phyloP scores from a whole-genome alignment of 2,329 filamentous ascomycete species.

The Dothistroma septosporum region DNA sequence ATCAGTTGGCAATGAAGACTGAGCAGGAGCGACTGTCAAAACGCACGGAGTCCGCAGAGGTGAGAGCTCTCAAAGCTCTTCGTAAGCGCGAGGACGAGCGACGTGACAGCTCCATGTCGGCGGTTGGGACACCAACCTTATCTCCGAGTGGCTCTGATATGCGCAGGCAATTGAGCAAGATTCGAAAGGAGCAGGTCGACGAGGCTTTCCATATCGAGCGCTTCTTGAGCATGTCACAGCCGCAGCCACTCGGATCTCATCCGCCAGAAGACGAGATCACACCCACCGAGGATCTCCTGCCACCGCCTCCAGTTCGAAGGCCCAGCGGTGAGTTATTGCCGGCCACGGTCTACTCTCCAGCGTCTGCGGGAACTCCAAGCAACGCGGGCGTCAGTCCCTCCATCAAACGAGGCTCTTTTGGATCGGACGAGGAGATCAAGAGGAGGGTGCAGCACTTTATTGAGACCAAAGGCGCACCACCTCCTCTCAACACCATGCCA shows the following conservation, averaged over 20 bases:
- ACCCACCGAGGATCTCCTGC: not conserved
- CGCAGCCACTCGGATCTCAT: constrained; percentile 18
- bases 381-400: constrained; percentile 6
- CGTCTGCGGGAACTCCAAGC: constrained; percentile 3
- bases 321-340: constrained; percentile 20
- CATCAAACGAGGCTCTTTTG: constrained; percentile 2
- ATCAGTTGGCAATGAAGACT: constrained; percentile 32
- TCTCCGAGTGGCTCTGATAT: constrained; percentile 13
- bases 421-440: constrained; percentile 10
- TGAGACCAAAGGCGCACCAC: constrained; percentile 21
- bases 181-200: constrained; percentile 30
- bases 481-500: constrained; percentile 18
- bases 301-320: not conserved
- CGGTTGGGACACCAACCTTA: constrained; percentile 6
- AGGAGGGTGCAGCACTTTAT: constrained; percentile 22
- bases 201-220: constrained; percentile 28
- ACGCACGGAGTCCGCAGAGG: constrained; percentile 23
- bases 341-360: constrained; percentile 19
- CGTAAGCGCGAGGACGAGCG: constrained; percentile 18
- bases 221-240: constrained; percentile 26
- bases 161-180: constrained; percentile 24
- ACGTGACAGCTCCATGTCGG: constrained; percentile 17
- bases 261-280: constrained; percentile 7
- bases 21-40: constrained; percentile 31
- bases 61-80: constrained; percentile 23